Percentiles rank a stretch among this genome's conserved stretches.
Conservation (phyloP, 345 rosid genomes). For the Populus euphratica region DNA sequence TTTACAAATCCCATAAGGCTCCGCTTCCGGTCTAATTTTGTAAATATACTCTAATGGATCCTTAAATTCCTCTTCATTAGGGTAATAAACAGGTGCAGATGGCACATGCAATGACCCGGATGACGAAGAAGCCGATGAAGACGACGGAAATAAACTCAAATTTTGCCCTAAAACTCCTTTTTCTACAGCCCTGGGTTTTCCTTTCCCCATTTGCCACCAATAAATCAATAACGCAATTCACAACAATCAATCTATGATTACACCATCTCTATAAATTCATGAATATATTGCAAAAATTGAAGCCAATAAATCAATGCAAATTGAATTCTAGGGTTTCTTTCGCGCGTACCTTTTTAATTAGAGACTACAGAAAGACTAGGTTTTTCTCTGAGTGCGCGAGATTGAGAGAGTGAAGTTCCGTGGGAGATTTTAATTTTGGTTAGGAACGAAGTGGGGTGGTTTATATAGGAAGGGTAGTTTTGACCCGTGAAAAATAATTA, state of each 20-base stretch:
- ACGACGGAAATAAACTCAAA: conserved; percentile 20
- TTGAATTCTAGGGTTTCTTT: conserved; percentile 5
- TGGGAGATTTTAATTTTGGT: neutral
- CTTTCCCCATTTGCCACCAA: conserved; percentile 70
- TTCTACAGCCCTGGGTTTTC: conserved; percentile 81
- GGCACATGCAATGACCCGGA: conserved; percentile 46
- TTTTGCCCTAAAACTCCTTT: conserved; percentile 60
- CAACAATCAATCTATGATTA: neutral
- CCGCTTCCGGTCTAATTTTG: conserved; percentile 86
- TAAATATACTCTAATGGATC: conserved; percentile 76
- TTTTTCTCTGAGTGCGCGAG: neutral
- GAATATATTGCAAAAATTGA: neutral
- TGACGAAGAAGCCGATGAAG: neutral
- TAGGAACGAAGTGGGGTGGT: neutral
- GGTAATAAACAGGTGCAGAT: conserved; percentile 72
- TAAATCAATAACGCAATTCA: neutral
- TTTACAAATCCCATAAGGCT: conserved; percentile 84
- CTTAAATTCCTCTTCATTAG: conserved; percentile 73
- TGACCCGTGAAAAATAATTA: neutral
- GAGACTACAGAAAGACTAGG: neutral
- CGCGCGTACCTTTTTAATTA: neutral
- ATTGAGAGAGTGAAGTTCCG: neutral
- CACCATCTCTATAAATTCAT: neutral
- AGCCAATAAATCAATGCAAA: neutral
- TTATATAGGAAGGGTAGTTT: too few species aligned